These are phyloP conservation scores for Escallonia herrerae DNA, from an alignment of 129 eudicot genomes.

Conservation along the genomic window DNA sequence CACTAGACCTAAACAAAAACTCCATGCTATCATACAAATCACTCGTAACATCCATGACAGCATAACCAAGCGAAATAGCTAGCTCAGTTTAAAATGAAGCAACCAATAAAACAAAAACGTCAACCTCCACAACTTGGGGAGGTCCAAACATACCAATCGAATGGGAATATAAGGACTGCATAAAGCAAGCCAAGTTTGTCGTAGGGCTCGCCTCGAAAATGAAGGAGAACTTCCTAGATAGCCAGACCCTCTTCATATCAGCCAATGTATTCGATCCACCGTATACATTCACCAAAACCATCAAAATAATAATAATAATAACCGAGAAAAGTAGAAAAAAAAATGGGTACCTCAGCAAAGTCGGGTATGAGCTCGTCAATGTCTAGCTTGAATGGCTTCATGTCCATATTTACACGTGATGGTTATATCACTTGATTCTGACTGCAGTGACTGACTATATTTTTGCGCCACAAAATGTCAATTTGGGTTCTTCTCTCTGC, in stretches of 20 bases:
- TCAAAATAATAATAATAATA: background rate
- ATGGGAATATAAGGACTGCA: slow-evolving; percentile 77
- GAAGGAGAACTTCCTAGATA: slow-evolving; percentile 56
- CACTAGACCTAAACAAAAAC: no score
- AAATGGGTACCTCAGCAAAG: slow-evolving; percentile 41
- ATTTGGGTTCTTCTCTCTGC: no score
- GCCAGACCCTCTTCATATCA: slow-evolving; percentile 73
- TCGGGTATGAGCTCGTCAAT: slow-evolving; percentile 69
- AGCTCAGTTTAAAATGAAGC: background rate
- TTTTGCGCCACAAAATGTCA: no score
- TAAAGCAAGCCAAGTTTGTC: slow-evolving; percentile 49
- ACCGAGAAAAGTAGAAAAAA: background rate
- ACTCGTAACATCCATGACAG: no score
- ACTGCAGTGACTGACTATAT: no score
- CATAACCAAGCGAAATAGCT: no score
- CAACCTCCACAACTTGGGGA: background rate
- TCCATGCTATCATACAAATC: no score
- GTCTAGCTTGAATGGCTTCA: slow-evolving; percentile 59
- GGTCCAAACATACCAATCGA: slow-evolving; percentile 39
- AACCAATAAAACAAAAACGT: background rate
- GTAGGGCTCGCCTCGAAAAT: slow-evolving; percentile 65
- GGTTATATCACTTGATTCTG: no score
- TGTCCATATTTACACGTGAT: slow-evolving; percentile 30
- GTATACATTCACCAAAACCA: slow-evolving; percentile 16
- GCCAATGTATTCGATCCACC: slow-evolving; percentile 34